Evolutionary conservation across 495 filamentous ascomycete genomes (phyloP).

Genomic region (Talaromyces nanjingensis): DNA sequence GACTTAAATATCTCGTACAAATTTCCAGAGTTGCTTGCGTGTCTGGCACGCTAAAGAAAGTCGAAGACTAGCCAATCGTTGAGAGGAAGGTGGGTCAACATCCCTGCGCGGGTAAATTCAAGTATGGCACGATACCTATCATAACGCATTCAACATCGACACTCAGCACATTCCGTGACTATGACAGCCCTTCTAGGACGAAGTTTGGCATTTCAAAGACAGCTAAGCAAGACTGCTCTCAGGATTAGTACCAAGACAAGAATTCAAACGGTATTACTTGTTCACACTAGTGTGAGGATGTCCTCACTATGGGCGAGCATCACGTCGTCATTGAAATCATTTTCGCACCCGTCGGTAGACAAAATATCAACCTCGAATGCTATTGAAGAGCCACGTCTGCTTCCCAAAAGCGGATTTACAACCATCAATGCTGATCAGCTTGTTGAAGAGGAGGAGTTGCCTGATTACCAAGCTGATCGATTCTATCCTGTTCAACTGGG

Average conservation of each 20-base stretch:
- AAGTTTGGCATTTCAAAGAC: not conserved
- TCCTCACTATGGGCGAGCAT: not conserved
- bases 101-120: too few relatives aligned
- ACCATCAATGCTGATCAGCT: not conserved
- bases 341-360: not conserved
- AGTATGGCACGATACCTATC: too few relatives aligned
- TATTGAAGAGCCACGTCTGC: conserved; percentile 10
- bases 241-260: not conserved
- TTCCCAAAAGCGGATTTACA: not conserved
- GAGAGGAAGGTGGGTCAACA: too few relatives aligned
- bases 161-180: too few relatives aligned
- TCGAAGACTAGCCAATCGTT: too few relatives aligned
- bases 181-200: not conserved
- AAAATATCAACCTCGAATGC: not conserved
- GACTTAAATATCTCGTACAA: too few relatives aligned
- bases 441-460: conserved; percentile 27
- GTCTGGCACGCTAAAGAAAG: too few relatives aligned
- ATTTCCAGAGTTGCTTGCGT: too few relatives aligned
- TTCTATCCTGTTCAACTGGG: conserved; percentile 17
- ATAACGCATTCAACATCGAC: too few relatives aligned
- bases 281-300: not conserved
- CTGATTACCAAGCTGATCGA: too few relatives aligned
- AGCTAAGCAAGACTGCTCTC: not conserved
- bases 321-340: conserved; percentile 7
- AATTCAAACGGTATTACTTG: not conserved